Conservation (phyloP, 1,284 basidiomycete genomes). For the Hymenochaete sp. region DNA sequence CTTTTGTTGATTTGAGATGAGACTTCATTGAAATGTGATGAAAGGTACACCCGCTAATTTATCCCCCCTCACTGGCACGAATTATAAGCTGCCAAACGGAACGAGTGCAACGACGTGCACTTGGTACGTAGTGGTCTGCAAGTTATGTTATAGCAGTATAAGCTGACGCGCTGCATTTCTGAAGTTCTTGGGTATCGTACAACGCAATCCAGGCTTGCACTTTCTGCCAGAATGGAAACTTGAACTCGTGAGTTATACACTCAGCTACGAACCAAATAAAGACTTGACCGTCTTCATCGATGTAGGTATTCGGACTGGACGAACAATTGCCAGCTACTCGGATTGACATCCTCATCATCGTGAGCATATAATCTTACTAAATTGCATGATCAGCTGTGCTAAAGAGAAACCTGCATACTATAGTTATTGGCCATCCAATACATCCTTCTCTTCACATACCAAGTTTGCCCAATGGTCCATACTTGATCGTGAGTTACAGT, state of each 20-base stretch:
- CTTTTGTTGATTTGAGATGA: background rate
- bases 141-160: background rate
- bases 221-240: constrained; percentile 7
- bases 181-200: constrained; percentile 16
- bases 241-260: background rate
- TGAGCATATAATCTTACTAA: background rate
- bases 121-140: constrained; percentile 8
- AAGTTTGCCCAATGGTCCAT: constrained; percentile 12
- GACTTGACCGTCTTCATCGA: background rate
- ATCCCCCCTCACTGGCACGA: background rate
- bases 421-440: constrained; percentile 5
- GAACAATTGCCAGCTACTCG: constrained; percentile 1
- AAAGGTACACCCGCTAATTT: constrained; percentile 1
- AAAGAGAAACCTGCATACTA: too few species aligned
- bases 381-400: too few species aligned
- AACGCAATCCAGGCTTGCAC: constrained; percentile 13
- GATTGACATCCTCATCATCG: background rate
- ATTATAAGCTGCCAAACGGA: constrained; percentile 6
- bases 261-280: background rate
- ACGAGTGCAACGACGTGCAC: constrained; percentile 3
- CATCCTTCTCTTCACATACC: constrained; percentile 6
- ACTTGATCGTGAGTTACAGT: constrained; percentile 13
- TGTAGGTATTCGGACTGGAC: constrained; percentile 2
- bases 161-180: background rate
- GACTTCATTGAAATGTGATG: background rate